phyloP scores from a whole-genome alignment of 2,329 filamentous ascomycete genomes.

The Aureobasidium lini region DNA sequence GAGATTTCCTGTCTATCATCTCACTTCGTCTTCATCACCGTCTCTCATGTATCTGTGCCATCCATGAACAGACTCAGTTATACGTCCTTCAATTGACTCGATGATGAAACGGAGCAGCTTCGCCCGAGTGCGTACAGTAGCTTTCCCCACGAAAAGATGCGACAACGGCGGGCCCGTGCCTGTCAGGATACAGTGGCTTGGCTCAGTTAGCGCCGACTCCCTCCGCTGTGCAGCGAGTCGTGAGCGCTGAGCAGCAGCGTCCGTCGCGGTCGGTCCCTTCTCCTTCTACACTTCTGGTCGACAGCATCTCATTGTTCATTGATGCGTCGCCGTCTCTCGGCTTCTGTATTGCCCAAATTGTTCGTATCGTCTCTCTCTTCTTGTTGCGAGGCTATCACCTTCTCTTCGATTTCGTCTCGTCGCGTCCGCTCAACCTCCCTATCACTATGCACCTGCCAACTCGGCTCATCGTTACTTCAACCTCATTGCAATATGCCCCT shows the following conservation, averaged over 20 bases:
- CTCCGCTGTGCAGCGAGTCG: not conserved
- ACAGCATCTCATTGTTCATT: slow-evolving; percentile 6
- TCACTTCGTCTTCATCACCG: no score
- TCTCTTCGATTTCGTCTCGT: slow-evolving; percentile 14
- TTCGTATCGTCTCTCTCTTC: slow-evolving; percentile 17
- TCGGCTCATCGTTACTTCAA: slow-evolving; percentile 14
- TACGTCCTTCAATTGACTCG: not conserved
- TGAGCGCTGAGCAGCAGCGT: not conserved
- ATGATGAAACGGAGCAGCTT: not conserved
- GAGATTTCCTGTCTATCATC: not conserved
- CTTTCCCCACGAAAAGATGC: not conserved
- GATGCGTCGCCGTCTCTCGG: slow-evolving; percentile 6
- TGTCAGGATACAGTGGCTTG: not conserved
- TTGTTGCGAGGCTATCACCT: not conserved
- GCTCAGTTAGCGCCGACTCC: not conserved
- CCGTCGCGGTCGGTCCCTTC: not conserved
- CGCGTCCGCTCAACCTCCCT: slow-evolving; percentile 18
- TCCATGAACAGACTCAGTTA: no score
- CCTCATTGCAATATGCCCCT: slow-evolving; percentile 1
- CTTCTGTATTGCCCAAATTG: slow-evolving; percentile 14
- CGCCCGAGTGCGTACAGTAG: not conserved
- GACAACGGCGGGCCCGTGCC: slow-evolving; percentile 5
- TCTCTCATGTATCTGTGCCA: no score
- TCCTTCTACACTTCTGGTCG: not conserved
- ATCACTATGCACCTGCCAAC: slow-evolving; percentile 20